A percentile compares a stretch with the other conserved stretches of the same genome.
These are phyloP conservation scores for Penicillium chermesinum DNA, from an alignment of 495 filamentous ascomycete species.

Conservation along the genomic window DNA sequence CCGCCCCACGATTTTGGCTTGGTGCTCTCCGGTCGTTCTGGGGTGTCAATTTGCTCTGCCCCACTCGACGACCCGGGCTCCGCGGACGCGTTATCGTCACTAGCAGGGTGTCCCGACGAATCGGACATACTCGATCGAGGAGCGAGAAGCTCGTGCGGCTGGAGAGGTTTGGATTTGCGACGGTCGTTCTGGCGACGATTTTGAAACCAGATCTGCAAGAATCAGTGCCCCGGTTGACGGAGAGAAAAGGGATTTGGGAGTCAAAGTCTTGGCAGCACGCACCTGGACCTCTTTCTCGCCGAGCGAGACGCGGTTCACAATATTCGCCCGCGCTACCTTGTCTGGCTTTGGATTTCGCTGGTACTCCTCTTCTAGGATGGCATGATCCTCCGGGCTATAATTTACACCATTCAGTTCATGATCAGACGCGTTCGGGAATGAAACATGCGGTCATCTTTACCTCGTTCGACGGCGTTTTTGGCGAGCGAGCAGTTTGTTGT, in stretches of 20 bases:
- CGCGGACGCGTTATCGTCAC: conserved; percentile 37
- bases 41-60: conserved; percentile 24
- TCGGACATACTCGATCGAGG: conserved; percentile 45
- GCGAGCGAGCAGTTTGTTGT: conserved; percentile 61
- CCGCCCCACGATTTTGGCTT: conserved; percentile 25
- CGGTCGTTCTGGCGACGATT: conserved; percentile 93
- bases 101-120: conserved; percentile 47
- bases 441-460: conserved; percentile 26
- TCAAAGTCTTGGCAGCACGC: conserved; percentile 36
- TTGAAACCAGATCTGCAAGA: conserved; percentile 93
- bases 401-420: not conserved
- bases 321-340: conserved; percentile 76
- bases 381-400: conserved; percentile 81
- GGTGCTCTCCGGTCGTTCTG: conserved; percentile 13
- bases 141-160: conserved; percentile 71
- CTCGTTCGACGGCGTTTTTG: conserved; percentile 68
- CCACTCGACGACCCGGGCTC: conserved; percentile 34
- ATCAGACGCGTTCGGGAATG: conserved; percentile 9
- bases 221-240: conserved; percentile 9
- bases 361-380: conserved; percentile 85
- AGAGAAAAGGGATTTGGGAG: conserved; percentile 17
- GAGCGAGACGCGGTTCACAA: conserved; percentile 78
- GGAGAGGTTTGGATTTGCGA: conserved; percentile 80
- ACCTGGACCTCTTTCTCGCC: conserved; percentile 99
- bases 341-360: conserved; percentile 84